Evolutionary conservation across 192 early-diverging fungal species (phyloP).

Genomic region (Rhizoclosmatium globosum): DNA sequence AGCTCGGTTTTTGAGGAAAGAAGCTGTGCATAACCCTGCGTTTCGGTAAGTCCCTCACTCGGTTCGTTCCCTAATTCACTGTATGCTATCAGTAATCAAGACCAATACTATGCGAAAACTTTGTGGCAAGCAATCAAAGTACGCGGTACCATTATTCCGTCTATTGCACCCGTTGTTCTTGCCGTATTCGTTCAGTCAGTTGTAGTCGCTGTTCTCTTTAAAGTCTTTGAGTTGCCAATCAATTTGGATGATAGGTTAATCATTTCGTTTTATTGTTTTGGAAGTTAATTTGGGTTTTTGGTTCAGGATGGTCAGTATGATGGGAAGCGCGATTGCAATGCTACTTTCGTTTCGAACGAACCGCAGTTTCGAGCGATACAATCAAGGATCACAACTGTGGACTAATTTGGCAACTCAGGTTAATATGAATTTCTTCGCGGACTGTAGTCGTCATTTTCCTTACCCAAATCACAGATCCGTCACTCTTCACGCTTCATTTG

Average conservation of each 20-base stretch:
- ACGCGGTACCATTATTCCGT: conserved; percentile 26
- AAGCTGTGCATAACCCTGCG: conserved; percentile 28
- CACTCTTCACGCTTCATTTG: conserved; percentile 77
- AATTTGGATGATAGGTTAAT: conserved; percentile 38
- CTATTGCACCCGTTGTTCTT: conserved; percentile 29
- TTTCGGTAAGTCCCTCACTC: conserved; percentile 2
- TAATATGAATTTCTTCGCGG: not conserved
- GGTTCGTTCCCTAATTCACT: not conserved
- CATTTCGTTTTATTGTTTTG: not conserved
- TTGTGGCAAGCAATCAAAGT: conserved; percentile 12
- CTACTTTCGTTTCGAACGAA: conserved; percentile 82
- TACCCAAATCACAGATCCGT: conserved; percentile 60
- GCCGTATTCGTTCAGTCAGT: conserved; percentile 4
- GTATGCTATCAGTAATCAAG: not conserved
- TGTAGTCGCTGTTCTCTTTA: conserved; percentile 31
- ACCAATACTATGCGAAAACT: conserved; percentile 28
- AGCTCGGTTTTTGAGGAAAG: conserved; percentile 13
- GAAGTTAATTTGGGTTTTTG: not conserved
- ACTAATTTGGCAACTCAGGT: conserved; percentile 43
- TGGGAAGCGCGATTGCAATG: conserved; percentile 56
- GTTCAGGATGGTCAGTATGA: conserved; percentile 42
- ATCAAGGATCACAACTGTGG: conserved; percentile 88
- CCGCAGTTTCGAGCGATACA: conserved; percentile 75
- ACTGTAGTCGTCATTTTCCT: not conserved
- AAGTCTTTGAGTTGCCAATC: not conserved